Evolutionary conservation across 768 basidiomycete species (phyloP), one percentile per base, ranked within the genome.

Genomic region (Mycena metata): DNA sequence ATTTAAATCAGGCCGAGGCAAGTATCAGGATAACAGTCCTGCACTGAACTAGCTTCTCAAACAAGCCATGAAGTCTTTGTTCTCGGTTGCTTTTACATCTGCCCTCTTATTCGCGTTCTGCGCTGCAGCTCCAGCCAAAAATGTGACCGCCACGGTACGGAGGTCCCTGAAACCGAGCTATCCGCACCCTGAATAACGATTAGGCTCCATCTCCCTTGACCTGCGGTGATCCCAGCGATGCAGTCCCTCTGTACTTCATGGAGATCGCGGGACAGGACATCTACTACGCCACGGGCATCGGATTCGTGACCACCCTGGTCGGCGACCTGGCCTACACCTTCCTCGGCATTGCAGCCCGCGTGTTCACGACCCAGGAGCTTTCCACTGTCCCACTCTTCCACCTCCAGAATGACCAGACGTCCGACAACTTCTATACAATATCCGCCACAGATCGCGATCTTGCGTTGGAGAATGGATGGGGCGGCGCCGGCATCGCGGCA

Each of bases 301-400:
- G 5, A n/a, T n/a, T 8, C 49, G 49, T 50, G 11, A 30, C 21
- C 7, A 23, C 9, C 21, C 10, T 12, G 33, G 43, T 60, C 43
- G n/a, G 13, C 26, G 17, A 21, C 19, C 4, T 19, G 5, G 56
- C 33, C 56, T 45, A 24, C 47, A 33, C 30, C 33, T 47, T 60
- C 33, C 3, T 17, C 21, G 59, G 59, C 47, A 45, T 60, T 24
- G 59, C 19, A 3, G 59, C 59, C 8, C 59, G 30, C 21, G 59
- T 60, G 1, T 60, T 45, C 47, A 30, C n/a, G 7, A 60, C 59
- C 5, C 59, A 60, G 45, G 59, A 43, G 45, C 42, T 23, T 17
- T 60, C 59, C 10, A 60, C 59, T 36, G 41, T 60, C 42, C 41
- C 59, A 16, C n/a, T 47, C 3, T 60, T 11, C 59, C 33, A n/a